Conservation (phyloP, 345 rosid species). For the Aurinia saxatilis region DNA sequence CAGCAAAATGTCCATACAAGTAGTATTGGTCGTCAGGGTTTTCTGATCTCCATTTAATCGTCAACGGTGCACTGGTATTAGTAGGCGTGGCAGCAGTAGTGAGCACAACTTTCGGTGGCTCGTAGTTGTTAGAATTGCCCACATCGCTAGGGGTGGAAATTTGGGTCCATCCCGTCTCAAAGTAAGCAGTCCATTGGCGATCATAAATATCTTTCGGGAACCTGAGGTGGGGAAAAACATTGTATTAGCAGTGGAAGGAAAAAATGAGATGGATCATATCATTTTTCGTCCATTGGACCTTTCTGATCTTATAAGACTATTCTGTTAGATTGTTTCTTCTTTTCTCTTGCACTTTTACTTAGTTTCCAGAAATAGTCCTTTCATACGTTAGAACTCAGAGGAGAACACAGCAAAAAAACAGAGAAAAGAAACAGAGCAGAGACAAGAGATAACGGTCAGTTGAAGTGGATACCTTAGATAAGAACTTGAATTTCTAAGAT, state of each 20-base stretch:
- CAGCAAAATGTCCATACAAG: slow-evolving; percentile 3
- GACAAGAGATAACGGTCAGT: background rate
- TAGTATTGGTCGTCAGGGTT: background rate
- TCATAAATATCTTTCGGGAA: slow-evolving; percentile 31
- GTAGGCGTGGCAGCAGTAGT: slow-evolving; percentile 12
- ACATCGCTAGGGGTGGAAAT: background rate
- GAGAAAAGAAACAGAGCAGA: background rate
- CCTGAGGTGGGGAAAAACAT: slow-evolving; percentile 17
- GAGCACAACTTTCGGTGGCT: background rate
- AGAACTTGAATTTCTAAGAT: background rate
- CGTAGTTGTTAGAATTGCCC: background rate
- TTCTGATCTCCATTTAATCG: background rate
- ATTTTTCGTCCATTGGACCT: background rate
- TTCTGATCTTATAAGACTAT: background rate
- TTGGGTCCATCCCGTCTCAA: background rate
- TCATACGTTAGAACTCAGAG: background rate
- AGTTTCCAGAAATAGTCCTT: too few relatives aligned
- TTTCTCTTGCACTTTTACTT: background rate
- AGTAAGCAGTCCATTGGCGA: slow-evolving; percentile 8
- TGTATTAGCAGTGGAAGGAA: background rate
- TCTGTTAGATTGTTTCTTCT: background rate
- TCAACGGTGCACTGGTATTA: slow-evolving; percentile 9
- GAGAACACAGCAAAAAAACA: background rate
- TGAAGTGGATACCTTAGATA: slow-evolving; percentile 1
- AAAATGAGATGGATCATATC: background rate